These are phyloP conservation scores for Aphanoascus verrucosus DNA, from an alignment of 2,329 filamentous ascomycete species.

Conservation along the genomic window DNA sequence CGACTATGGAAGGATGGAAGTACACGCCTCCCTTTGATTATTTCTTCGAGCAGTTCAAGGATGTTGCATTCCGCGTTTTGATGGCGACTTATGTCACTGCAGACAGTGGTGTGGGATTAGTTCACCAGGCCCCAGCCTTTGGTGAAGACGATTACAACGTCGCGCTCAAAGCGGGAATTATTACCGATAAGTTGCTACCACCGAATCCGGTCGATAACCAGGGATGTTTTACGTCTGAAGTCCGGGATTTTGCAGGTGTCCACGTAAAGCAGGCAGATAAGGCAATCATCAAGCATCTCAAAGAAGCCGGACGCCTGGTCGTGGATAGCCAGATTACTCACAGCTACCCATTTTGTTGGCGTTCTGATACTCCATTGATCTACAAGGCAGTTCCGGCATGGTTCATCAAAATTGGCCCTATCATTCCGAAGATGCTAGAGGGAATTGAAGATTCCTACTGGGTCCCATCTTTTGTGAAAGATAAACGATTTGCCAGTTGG, in stretches of 20 bases:
- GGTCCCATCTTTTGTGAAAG: conserved; percentile 85
- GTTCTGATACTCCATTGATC: conserved; percentile 90
- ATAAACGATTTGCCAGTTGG: conserved; percentile 84
- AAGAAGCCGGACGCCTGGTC: conserved; percentile 62
- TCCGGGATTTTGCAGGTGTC: conserved; percentile 71
- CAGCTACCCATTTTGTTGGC: conserved; percentile 86
- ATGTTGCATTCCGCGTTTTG: conserved; percentile 68
- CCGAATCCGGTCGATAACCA: conserved; percentile 83
- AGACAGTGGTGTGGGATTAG: conserved; percentile 84
- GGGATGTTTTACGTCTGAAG: conserved; percentile 65
- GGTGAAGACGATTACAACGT: conserved; percentile 94
- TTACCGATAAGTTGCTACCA: conserved; percentile 65
- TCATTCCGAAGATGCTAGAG: conserved; percentile 78
- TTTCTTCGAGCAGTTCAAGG: conserved; percentile 80
- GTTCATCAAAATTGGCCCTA: conserved; percentile 81
- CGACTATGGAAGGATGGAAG: conserved; percentile 75
- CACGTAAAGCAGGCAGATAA: conserved; percentile 91
- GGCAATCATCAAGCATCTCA: conserved; percentile 81
- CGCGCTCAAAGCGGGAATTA: conserved; percentile 63
- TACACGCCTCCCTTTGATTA: conserved; percentile 86
- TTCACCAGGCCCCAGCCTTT: conserved; percentile 86
- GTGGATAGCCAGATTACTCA: conserved; percentile 82
- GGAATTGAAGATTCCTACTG: conserved; percentile 85
- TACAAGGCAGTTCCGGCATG: conserved; percentile 86
- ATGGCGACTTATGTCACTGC: conserved; percentile 79